Percentiles rank a stretch among this genome's conserved stretches.
phyloP scores from a whole-genome alignment of 179 eudicot species.

The Camellia oleifera region DNA sequence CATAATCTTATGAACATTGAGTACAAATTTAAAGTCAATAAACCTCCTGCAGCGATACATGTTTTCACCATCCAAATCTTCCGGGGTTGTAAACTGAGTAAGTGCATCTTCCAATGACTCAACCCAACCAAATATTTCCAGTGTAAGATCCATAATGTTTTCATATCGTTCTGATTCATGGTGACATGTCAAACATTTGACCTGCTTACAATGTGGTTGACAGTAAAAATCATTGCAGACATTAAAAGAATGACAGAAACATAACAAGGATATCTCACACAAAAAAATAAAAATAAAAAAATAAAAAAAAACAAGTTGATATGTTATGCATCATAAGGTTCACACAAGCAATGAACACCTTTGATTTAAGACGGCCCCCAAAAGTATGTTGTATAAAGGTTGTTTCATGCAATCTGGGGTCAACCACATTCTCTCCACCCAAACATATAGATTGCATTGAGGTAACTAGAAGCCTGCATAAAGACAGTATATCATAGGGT shows the following conservation, averaged over 20 bases:
- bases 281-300: too few relatives aligned
- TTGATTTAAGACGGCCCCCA: slow-evolving; percentile 85
- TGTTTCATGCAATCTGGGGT: slow-evolving; percentile 80
- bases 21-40: slow-evolving; percentile 7
- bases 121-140: slow-evolving; percentile 93
- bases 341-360: slow-evolving; percentile 34
- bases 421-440: slow-evolving; percentile 81
- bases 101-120: slow-evolving; percentile 91
- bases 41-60: slow-evolving; percentile 97
- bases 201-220: slow-evolving; percentile 36
- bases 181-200: slow-evolving; percentile 74
- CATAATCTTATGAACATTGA: neutral
- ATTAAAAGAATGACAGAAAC: neutral
- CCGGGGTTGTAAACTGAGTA: slow-evolving; percentile 84
- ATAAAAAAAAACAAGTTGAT: neutral
- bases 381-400: slow-evolving; percentile 84
- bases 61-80: slow-evolving; percentile 96
- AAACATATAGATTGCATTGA: slow-evolving; percentile 95
- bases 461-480: slow-evolving; percentile 78
- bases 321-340: neutral
- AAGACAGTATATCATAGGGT: slow-evolving; percentile 2
- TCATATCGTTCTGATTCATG: slow-evolving; percentile 86
- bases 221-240: neutral
- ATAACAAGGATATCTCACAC: neutral
- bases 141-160: slow-evolving; percentile 89